Evolutionary conservation across 306 rosid genomes (phyloP).

Genomic region (Styphnolobium japonicum): DNA sequence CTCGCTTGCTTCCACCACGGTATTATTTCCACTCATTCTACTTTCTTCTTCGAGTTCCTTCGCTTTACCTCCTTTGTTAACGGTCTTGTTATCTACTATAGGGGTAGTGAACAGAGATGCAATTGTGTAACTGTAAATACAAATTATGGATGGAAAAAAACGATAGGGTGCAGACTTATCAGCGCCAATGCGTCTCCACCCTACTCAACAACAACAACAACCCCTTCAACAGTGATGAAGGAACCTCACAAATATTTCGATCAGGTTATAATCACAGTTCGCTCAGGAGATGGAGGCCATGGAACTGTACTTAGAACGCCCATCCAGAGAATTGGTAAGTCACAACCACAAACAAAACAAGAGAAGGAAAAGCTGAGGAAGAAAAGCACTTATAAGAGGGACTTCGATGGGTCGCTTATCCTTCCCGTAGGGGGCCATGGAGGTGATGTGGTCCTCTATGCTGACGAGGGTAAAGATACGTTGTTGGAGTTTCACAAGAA

Average conservation of each 20-base stretch:
- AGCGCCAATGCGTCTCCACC: constrained; percentile 2
- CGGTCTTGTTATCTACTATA: neutral
- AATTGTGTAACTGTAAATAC: too few species aligned
- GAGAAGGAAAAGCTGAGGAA: constrained; percentile 46
- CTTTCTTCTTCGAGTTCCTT: neutral
- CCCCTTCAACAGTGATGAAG: constrained; percentile 23
- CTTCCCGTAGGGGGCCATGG: constrained; percentile 88
- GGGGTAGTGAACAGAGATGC: neutral
- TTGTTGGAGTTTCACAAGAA: constrained; percentile 65
- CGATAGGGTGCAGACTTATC: constrained; percentile 18
- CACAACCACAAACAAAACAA: too few species aligned
- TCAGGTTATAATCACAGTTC: constrained; percentile 74
- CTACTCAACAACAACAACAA: too few species aligned
- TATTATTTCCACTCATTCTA: neutral
- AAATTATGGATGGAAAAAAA: neutral
- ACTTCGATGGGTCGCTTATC: constrained; percentile 76
- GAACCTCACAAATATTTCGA: constrained; percentile 91
- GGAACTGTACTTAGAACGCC: constrained; percentile 52
- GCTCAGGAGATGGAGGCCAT: constrained; percentile 91
- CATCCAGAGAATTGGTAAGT: too few species aligned
- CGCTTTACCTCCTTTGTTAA: neutral
- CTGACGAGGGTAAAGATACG: constrained; percentile 68
- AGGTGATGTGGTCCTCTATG: constrained; percentile 85
- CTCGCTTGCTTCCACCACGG: constrained; percentile 26
- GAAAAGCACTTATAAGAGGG: constrained; percentile 59